Evolutionary conservation across 305 asterid genomes (phyloP).

Genomic region (Fraxinus platypoda): DNA sequence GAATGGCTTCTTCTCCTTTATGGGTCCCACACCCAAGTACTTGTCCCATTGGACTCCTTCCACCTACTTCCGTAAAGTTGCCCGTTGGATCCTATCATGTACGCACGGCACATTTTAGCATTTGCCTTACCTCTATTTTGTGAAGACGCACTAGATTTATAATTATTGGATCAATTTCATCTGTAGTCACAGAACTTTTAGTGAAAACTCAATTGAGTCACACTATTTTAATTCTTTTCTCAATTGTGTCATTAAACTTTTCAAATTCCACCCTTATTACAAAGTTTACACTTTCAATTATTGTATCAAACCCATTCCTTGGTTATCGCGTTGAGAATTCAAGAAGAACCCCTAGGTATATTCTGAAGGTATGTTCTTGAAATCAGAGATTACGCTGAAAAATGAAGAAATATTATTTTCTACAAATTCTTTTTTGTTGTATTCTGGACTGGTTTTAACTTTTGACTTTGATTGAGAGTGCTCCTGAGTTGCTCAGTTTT

Average conservation of each 20-base stretch:
- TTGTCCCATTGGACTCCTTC: background rate
- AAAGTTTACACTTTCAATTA: background rate
- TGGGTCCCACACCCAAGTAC: background rate
- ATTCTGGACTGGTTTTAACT: background rate
- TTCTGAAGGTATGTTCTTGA: slow-evolving; percentile 9
- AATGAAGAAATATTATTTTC: background rate
- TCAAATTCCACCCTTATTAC: background rate
- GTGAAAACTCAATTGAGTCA: background rate
- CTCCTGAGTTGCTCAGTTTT: background rate
- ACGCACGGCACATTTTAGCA: slow-evolving; percentile 8
- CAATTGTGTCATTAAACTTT: background rate
- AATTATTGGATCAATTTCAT: background rate
- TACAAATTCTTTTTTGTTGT: background rate
- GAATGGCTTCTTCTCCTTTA: background rate
- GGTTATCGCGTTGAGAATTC: background rate
- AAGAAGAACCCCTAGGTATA: background rate
- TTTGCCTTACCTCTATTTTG: slow-evolving; percentile 1
- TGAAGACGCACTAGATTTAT: background rate
- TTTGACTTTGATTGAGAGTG: background rate
- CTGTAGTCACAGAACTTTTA: background rate
- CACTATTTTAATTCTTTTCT: background rate
- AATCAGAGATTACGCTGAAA: background rate
- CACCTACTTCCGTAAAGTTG: slow-evolving; percentile 1
- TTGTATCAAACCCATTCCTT: background rate
- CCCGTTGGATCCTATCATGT: background rate